Percentiles rank a stretch among this genome's conserved stretches.
phyloP scores from a whole-genome alignment of 345 rosid genomes.

The Eucalyptus camaldulensis region DNA sequence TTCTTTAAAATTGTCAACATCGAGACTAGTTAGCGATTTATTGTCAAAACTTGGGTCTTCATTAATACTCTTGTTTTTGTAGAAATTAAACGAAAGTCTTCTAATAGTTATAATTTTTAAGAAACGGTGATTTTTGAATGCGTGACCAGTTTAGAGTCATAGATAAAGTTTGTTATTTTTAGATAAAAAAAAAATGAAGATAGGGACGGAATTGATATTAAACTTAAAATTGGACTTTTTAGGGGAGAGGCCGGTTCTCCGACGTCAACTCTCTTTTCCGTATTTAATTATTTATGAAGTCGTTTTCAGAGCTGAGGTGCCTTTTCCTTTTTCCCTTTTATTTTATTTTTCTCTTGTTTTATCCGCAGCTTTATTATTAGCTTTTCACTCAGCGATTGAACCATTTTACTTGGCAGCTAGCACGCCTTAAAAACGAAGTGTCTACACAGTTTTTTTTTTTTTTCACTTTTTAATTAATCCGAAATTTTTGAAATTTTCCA shows the following conservation, averaged over 20 bases:
- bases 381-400: not conserved
- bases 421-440: not conserved
- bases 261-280: not conserved
- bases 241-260: not conserved
- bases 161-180: not conserved
- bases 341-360: not conserved
- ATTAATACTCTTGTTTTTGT: not conserved
- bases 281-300: not conserved
- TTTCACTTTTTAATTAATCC: not conserved
- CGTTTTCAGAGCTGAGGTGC: not conserved
- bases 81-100: not conserved
- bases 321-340: not conserved
- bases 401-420: not conserved
- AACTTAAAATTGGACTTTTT: not conserved
- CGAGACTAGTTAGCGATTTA: accelerated
- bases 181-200: not conserved
- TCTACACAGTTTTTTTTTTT: not conserved
- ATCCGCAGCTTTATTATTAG: not conserved
- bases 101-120: not conserved
- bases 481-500: not conserved
- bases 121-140: not conserved
- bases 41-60: not conserved
- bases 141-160: not conserved
- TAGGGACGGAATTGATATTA: not conserved
- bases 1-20: not conserved